Evolutionary conservation across 768 basidiomycete species (phyloP).

Genomic region (Mycena sanguinolenta): DNA sequence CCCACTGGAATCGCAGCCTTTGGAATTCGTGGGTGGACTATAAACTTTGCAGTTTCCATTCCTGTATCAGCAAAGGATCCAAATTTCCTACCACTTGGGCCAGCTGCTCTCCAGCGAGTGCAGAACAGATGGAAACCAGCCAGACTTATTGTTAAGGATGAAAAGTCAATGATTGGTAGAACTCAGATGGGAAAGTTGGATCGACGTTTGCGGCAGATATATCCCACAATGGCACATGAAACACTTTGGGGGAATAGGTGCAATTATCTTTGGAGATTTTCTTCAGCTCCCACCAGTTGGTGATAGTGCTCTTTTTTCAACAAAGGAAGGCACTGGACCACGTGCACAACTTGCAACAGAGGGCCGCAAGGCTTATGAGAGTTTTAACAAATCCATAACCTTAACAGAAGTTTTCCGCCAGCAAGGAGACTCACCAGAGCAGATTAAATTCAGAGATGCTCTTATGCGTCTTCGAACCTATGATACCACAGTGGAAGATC

Average conservation of each 20-base stretch:
- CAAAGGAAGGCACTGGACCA: not conserved
- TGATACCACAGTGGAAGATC: not conserved
- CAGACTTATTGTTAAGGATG: constrained; percentile 40
- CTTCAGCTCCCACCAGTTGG: not conserved
- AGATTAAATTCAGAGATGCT: not conserved
- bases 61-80: constrained; percentile 28
- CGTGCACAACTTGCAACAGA: not conserved
- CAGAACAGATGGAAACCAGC: constrained; percentile 38
- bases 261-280: not conserved
- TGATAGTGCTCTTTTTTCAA: not conserved
- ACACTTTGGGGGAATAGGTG: not conserved
- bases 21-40: constrained; percentile 41
- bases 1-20: constrained; percentile 44
- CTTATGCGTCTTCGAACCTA: not conserved
- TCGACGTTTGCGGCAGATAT: not conserved
- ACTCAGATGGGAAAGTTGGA: not conserved
- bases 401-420: not conserved
- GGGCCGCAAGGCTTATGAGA: not conserved
- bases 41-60: constrained; percentile 35
- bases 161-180: constrained; percentile 15
- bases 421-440: not conserved
- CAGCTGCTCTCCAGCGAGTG: constrained; percentile 20
- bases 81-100: constrained; percentile 18
- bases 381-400: not conserved
- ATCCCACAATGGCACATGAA: not conserved